Evolutionary conservation across 345 rosid species (phyloP).

Genomic region (Eucalyptus rudis): DNA sequence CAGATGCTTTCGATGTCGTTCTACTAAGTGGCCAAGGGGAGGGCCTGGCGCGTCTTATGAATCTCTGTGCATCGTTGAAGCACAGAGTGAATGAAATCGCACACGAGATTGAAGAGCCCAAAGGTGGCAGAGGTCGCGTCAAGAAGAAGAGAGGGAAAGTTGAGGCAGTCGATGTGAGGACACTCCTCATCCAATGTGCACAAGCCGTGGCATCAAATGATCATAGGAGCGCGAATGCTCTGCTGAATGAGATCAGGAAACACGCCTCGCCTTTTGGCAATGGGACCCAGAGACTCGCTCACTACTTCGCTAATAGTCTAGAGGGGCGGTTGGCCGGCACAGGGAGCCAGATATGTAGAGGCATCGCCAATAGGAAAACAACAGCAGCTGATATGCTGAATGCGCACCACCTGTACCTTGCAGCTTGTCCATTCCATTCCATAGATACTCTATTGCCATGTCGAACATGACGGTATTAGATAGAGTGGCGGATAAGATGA

Average conservation of each 20-base stretch:
- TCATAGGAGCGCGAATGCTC: not conserved
- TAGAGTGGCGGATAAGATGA: not conserved
- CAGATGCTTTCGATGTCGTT: not conserved
- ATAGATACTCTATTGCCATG: not conserved
- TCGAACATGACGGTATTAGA: not conserved
- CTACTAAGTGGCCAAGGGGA: not conserved
- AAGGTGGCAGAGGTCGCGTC: not conserved
- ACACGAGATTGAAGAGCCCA: not conserved
- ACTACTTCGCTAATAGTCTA: constrained; percentile 9
- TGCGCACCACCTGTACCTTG: not conserved
- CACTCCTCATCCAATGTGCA: constrained; percentile 12
- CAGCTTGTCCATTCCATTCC: not conserved
- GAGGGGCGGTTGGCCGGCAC: not conserved
- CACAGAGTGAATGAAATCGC: not conserved
- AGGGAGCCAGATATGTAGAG: not conserved
- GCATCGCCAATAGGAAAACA: not conserved
- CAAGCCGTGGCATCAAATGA: constrained; percentile 16
- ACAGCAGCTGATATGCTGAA: not conserved
- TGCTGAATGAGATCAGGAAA: constrained; percentile 7
- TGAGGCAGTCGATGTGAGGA: constrained; percentile 6
- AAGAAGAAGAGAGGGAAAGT: constrained; percentile 3
- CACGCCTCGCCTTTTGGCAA: constrained; percentile 10
- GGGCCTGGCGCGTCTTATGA: not conserved
- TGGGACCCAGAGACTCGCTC: constrained; percentile 11
- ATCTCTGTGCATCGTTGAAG: not conserved